Evolutionary conservation across 2,329 filamentous ascomycete species (phyloP).

Genomic region (Arthrobotrys conoides): DNA sequence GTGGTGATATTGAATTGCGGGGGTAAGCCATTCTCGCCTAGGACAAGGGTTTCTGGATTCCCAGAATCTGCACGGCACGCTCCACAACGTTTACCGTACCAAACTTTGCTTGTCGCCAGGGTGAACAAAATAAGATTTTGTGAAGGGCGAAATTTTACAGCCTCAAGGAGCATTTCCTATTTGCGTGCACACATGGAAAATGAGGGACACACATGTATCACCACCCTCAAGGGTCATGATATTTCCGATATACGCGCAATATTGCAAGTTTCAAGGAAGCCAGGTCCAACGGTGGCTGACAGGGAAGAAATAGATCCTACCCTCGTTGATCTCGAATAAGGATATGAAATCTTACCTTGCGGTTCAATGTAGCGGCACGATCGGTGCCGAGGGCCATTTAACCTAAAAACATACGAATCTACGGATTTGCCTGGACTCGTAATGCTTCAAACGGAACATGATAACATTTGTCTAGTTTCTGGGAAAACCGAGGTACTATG

Average conservation of each 20-base stretch:
- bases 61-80: slow-evolving; percentile 60
- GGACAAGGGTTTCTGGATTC: slow-evolving; percentile 46
- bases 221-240: slow-evolving; percentile 55
- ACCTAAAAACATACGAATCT: slow-evolving; percentile 19
- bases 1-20: slow-evolving; percentile 33
- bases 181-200: slow-evolving; percentile 39
- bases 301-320: slow-evolving; percentile 31
- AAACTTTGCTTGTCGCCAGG: slow-evolving; percentile 59
- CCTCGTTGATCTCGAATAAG: slow-evolving; percentile 40
- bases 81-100: slow-evolving; percentile 61
- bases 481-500: slow-evolving; percentile 38
- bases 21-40: slow-evolving; percentile 38
- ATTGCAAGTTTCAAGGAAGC: slow-evolving; percentile 36
- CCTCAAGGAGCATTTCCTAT: slow-evolving; percentile 54
- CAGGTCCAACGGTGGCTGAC: slow-evolving; percentile 32
- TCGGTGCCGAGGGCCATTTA: slow-evolving; percentile 52
- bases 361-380: slow-evolving; percentile 48
- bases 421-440: slow-evolving; percentile 13
- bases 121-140: slow-evolving; percentile 53
- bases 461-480: slow-evolving; percentile 6
- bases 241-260: slow-evolving; percentile 56
- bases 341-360: slow-evolving; percentile 19
- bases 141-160: slow-evolving; percentile 36
- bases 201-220: slow-evolving; percentile 47
- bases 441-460: neutral